phyloP scores from a whole-genome alignment of 148 eudicot species.

The Rhododendron molle region DNA sequence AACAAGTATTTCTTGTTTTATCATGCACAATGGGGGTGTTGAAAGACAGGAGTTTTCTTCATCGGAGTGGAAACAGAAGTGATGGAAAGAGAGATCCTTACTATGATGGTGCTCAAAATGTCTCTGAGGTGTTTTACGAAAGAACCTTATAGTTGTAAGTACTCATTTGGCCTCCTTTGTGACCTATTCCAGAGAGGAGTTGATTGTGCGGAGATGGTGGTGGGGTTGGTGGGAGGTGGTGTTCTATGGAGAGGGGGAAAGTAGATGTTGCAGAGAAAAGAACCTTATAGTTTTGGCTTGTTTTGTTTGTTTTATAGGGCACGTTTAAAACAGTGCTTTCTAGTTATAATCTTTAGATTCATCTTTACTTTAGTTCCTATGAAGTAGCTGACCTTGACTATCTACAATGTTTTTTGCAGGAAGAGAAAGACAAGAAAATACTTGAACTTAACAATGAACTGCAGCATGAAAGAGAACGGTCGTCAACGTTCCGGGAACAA shows the following conservation, averaged over 20 bases:
- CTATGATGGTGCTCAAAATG: not conserved
- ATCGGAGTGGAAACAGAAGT: not conserved
- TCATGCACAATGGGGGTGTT: not conserved
- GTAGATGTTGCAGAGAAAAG: not conserved
- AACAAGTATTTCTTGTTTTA: not conserved
- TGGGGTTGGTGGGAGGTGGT: not conserved
- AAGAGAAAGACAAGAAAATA: conserved; percentile 19
- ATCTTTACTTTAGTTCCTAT: not conserved
- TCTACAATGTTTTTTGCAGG: conserved; percentile 8
- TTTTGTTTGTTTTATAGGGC: no score
- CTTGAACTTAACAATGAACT: conserved; percentile 9
- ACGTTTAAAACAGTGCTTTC: not conserved
- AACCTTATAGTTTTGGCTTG: not conserved
- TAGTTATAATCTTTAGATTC: not conserved
- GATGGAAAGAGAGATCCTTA: not conserved
- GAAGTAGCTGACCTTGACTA: not conserved
- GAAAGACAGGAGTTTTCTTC: not conserved
- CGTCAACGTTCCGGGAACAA: conserved; percentile 9
- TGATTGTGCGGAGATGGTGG: no score
- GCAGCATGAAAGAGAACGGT: conserved; percentile 13
- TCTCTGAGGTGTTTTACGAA: not conserved
- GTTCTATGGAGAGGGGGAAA: not conserved
- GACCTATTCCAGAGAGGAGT: no score
- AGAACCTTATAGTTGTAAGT: not conserved
- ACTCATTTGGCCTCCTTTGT: not conserved